Conservation (phyloP, 2,329 filamentous ascomycete genomes). For the Aurifilum marmelostoma region DNA sequence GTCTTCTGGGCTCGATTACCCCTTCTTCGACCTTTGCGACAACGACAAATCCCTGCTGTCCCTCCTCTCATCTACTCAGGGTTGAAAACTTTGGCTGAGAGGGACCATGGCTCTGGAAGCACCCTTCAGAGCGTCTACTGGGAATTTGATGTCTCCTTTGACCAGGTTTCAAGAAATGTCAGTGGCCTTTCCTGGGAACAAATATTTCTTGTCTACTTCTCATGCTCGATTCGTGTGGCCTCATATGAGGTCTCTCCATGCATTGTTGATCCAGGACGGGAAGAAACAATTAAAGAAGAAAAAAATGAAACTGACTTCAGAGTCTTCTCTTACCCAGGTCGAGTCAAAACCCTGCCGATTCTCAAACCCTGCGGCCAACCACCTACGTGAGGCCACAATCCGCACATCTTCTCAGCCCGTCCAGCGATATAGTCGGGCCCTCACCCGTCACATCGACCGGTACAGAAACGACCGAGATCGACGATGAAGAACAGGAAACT, state of each 20-base stretch:
- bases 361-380: slow-evolving; percentile 55
- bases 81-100: slow-evolving; percentile 22
- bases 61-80: background rate
- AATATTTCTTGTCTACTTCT: slow-evolving; percentile 38
- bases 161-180: slow-evolving; percentile 60
- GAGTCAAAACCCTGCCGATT: slow-evolving; percentile 49
- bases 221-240: slow-evolving; percentile 55
- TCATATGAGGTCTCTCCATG: slow-evolving; percentile 34
- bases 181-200: slow-evolving; percentile 32
- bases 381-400: slow-evolving; percentile 54
- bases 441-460: slow-evolving; percentile 86
- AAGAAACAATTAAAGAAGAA: too few relatives aligned
- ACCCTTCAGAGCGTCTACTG: slow-evolving; percentile 65
- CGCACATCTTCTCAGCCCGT: slow-evolving; percentile 61
- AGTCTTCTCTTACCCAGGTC: slow-evolving; percentile 49
- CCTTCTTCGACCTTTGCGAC: background rate
- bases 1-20: slow-evolving; percentile 9
- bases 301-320: slow-evolving; percentile 17
- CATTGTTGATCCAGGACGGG: slow-evolving; percentile 1
- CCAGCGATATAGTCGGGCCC: slow-evolving; percentile 73
- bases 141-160: slow-evolving; percentile 58
- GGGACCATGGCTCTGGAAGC: slow-evolving; percentile 62
- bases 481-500: slow-evolving; percentile 73
- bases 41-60: slow-evolving; percentile 11
- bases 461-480: slow-evolving; percentile 81